phyloP scores from a whole-genome alignment of 352 stramenopile species.

The Globisporangium paroecandrum region DNA sequence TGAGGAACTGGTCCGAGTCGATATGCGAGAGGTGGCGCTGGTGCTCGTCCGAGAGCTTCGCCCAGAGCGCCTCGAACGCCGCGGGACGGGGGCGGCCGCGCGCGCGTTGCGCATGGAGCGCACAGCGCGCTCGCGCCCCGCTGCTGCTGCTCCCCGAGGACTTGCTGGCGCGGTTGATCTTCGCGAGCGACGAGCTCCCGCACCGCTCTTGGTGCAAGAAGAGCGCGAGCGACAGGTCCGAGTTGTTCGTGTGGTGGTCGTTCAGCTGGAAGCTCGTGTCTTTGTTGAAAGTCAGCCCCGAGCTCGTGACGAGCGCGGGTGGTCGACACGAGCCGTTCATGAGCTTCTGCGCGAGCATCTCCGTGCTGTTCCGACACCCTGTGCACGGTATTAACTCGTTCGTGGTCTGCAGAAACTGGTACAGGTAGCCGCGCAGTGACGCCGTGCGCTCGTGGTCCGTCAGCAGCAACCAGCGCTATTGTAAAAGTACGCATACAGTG shows the following conservation, averaged over 20 bases:
- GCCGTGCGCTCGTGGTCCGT: slow-evolving; percentile 69
- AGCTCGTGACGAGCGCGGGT: slow-evolving; percentile 45
- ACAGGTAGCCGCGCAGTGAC: slow-evolving; percentile 57
- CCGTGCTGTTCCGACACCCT: slow-evolving; percentile 74
- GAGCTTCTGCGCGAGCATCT: slow-evolving; percentile 73
- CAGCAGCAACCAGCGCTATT: slow-evolving; percentile 73
- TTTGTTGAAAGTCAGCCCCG: slow-evolving; percentile 56
- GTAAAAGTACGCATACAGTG: not conserved
- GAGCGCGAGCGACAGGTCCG: slow-evolving; percentile 64
- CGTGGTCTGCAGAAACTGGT: slow-evolving; percentile 73
- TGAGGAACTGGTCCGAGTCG: slow-evolving; percentile 85
- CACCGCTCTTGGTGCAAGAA: slow-evolving; percentile 81
- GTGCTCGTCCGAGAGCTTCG: slow-evolving; percentile 73
- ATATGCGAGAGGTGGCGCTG: slow-evolving; percentile 82
- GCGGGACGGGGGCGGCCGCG: slow-evolving; percentile 65
- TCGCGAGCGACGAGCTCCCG: slow-evolving; percentile 49
- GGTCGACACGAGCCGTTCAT: slow-evolving; percentile 31
- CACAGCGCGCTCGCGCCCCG: slow-evolving; percentile 56
- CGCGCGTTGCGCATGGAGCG: slow-evolving; percentile 73
- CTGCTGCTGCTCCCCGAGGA: slow-evolving; percentile 21
- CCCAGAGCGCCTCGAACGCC: slow-evolving; percentile 76
- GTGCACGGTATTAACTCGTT: slow-evolving; percentile 71
- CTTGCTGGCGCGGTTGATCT: slow-evolving; percentile 35
- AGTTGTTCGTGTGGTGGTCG: slow-evolving; percentile 57
- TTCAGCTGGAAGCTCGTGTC: slow-evolving; percentile 63